Conservation (phyloP, 2,329 filamentous ascomycete species). For the Penicillium sp. region DNA sequence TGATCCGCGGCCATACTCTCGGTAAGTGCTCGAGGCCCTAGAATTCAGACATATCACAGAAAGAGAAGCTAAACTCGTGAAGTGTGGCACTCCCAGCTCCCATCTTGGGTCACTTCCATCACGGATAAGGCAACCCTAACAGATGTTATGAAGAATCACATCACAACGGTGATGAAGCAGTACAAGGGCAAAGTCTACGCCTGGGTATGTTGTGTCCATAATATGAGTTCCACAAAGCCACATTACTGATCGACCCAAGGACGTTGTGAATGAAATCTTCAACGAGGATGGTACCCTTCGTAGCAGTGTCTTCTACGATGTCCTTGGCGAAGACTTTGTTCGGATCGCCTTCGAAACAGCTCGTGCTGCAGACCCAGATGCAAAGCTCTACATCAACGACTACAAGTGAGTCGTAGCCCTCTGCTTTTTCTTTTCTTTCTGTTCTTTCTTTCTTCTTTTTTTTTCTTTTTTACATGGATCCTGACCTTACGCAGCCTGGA, state of each 20-base stretch:
- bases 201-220: constrained; percentile 26
- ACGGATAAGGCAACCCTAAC: constrained; percentile 50
- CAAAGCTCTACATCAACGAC: constrained; percentile 75
- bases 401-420: constrained; percentile 40
- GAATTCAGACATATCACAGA: neutral
- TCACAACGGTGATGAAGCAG: constrained; percentile 33
- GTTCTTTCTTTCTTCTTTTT: too few relatives aligned
- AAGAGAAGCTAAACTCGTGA: neutral
- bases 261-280: constrained; percentile 36
- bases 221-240: neutral
- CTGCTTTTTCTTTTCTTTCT: neutral
- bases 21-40: constrained; percentile 45
- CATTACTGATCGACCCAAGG: constrained; percentile 13
- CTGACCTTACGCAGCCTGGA: constrained; percentile 58
- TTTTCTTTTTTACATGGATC: neutral
- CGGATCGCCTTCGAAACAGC: constrained; percentile 68
- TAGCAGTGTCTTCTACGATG: constrained; percentile 61
- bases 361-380: constrained; percentile 61
- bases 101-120: constrained; percentile 47
- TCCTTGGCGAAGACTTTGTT: constrained; percentile 69
- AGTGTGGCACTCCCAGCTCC: constrained; percentile 43
- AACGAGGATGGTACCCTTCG: constrained; percentile 59
- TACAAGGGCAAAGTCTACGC: constrained; percentile 38
- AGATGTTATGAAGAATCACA: constrained; percentile 49
- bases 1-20: constrained; percentile 62